Base-by-base conservation (phyloP, 192 early-diverging fungal species). In the Mortierella hygrophila region DNA sequence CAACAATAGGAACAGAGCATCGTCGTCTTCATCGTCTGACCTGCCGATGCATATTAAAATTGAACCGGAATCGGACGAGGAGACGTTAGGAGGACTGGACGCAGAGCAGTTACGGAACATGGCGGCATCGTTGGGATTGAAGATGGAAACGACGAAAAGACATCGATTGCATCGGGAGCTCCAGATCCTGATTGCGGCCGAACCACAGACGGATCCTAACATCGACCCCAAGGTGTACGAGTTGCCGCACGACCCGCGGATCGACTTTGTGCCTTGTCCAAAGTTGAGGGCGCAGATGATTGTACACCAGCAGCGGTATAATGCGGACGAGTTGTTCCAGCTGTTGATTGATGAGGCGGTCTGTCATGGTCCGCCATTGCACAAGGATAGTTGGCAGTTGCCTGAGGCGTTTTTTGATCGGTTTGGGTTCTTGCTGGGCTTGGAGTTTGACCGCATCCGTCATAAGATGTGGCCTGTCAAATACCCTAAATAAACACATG, bases 251-350 rank as follows among this genome's bases (percentile, higher is more conserved):
- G 89, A 89, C 71, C 76, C 35, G 21, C 77, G 89, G 26, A 87
- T 89, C 38, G 89, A 82, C 18, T 70, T 77, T 49, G 83, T 89
- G 15, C 85, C 89, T 10, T 89, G 89, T 71, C 74, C 82, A 0
- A 85, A 84, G 46, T 41, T 89, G 57, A 40, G 83, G 32, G 83
- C 89, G 1, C 81, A 87, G 57, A 89, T 89, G 85, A 89, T 89
- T 82, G 76, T 87, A 8, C 81, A 88, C 65, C 82, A 81, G 20
- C 68, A 76, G 21, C 54, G 77, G 23, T 87, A 84, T 47, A 70
- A 84, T 63, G 68, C 68, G 4, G 82, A 87, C 15, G 82, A 89
- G 41, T 13, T 89, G 3, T 81, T 80, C 35, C 69, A 87, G 32
- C 49, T 89, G 70, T 47, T 89, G 63, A 70, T 83, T 35, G 49